Percentiles rank a stretch among this genome's conserved stretches.
Evolutionary conservation across 106 monocot species (phyloP).

Genomic region (Platanthera zijinensis): DNA sequence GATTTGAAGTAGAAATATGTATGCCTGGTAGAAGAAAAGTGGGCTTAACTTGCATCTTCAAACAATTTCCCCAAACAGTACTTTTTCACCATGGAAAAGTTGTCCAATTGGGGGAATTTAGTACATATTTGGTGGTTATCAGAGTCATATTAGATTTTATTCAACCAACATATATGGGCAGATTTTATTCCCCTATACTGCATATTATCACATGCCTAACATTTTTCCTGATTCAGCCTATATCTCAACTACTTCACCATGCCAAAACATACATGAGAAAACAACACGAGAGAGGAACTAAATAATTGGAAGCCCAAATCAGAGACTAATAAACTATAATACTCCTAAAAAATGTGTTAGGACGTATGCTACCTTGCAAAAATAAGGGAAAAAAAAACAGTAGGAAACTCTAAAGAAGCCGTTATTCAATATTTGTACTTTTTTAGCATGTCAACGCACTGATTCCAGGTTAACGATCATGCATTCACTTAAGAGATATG

Average conservation of each 20-base stretch:
- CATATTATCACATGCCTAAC: too few relatives aligned
- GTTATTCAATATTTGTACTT: background rate
- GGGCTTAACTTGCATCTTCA: background rate
- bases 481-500: background rate
- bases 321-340: too few relatives aligned
- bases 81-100: background rate
- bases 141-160: background rate
- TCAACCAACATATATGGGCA: background rate
- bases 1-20: background rate
- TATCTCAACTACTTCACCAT: too few relatives aligned
- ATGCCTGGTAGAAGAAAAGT: background rate
- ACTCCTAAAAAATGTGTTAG: too few relatives aligned
- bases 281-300: too few relatives aligned
- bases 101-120: background rate
- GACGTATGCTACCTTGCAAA: too few relatives aligned
- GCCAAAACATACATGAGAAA: too few relatives aligned
- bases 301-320: too few relatives aligned
- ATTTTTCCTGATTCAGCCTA: too few relatives aligned
- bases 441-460: background rate
- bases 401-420: background rate
- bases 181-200: background rate
- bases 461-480: background rate
- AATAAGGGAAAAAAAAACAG: too few relatives aligned
- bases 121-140: background rate
- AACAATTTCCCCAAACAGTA: background rate